phyloP scores from a whole-genome alignment of 306 rosid species.

The Cicer chorassanicum region DNA sequence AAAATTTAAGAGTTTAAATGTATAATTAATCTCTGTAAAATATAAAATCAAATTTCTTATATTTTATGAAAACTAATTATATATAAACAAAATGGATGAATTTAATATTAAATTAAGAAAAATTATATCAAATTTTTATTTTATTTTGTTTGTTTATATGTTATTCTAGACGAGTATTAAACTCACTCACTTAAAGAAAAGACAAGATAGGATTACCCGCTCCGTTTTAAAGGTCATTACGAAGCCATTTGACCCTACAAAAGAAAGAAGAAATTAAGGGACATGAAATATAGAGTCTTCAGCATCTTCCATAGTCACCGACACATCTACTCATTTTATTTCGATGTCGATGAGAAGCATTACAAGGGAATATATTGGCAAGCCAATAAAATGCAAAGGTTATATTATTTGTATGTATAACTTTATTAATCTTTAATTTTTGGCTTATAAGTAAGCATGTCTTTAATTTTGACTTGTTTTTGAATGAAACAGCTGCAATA shows the following conservation, averaged over 20 bases:
- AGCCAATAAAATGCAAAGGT: constrained; percentile 65
- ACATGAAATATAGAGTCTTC: background rate
- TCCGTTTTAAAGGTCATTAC: background rate
- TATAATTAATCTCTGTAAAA: no score
- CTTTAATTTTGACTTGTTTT: background rate
- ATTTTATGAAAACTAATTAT: no score
- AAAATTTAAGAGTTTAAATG: no score
- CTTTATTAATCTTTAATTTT: background rate
- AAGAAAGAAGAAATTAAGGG: background rate
- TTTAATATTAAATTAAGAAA: no score
- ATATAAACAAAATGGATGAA: no score
- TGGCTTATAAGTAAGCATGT: background rate
- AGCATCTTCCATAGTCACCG: background rate
- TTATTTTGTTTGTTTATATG: no score
- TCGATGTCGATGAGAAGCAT: constrained; percentile 41
- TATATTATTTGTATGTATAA: background rate
- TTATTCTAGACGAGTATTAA: no score
- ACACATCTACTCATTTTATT: background rate
- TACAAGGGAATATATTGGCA: constrained; percentile 39
- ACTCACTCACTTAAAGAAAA: no score
- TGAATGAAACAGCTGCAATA: constrained; percentile 61
- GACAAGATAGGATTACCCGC: background rate
- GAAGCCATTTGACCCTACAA: background rate
- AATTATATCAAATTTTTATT: no score
- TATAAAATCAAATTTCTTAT: no score